These are phyloP conservation scores for Pleurotus tuber-regium DNA, from an alignment of 768 basidiomycete genomes.

Conservation along the genomic window DNA sequence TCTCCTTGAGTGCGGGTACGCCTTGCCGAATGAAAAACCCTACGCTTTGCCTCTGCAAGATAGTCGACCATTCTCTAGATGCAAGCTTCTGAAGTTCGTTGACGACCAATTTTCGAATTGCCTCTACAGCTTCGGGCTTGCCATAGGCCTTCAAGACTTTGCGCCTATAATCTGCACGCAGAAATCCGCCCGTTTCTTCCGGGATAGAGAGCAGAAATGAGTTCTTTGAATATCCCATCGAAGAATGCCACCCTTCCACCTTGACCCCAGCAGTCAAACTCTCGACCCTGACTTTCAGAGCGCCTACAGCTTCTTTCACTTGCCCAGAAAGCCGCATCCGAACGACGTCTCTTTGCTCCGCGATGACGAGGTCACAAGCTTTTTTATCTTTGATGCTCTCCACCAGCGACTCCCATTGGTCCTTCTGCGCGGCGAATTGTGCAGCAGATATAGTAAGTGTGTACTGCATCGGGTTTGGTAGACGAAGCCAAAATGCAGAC, in stretches of 20 bases:
- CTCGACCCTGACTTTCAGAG: constrained; percentile 60
- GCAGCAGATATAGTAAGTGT: constrained; percentile 42
- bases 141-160: constrained; percentile 48
- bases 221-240: constrained; percentile 30
- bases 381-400: constrained; percentile 32
- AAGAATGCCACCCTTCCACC: constrained; percentile 50
- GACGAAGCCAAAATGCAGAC: constrained; percentile 33
- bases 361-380: constrained; percentile 26
- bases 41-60: constrained; percentile 36
- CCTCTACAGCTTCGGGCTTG: constrained; percentile 31
- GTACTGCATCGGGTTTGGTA: constrained; percentile 51
- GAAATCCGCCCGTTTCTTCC: constrained; percentile 34
- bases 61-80: constrained; percentile 32
- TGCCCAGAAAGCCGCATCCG: constrained; percentile 24
- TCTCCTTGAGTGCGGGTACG: constrained; percentile 46
- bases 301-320: constrained; percentile 51
- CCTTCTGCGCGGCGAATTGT: constrained; percentile 51
- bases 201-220: constrained; percentile 33
- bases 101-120: constrained; percentile 42
- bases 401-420: constrained; percentile 45
- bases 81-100: constrained; percentile 49
- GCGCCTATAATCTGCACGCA: constrained; percentile 45
- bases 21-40: constrained; percentile 52
- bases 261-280: constrained; percentile 48
- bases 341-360: constrained; percentile 17